Evolutionary conservation across 129 eudicot genomes (phyloP).

Genomic region (sunflower (Helianthus annuus)): HanXRQr2.0-SUNRISE NC_035448.2:52239909-52240408

Average conservation of each 20-base stretch:
- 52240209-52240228: not conserved
- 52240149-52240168: slow-evolving; percentile 29
- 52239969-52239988: not conserved
- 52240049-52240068: slow-evolving; percentile 16
- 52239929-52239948: not conserved
- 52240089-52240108: slow-evolving; percentile 28
- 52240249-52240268: not conserved
- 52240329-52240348: slow-evolving; percentile 25
- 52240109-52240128: slow-evolving; percentile 26
- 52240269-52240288: not conserved
- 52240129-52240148: slow-evolving; percentile 28
- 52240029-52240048: slow-evolving; percentile 11
- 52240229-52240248: not conserved
- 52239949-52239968: not conserved
- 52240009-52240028: not conserved
- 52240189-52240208: slow-evolving; percentile 21
- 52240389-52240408: not conserved
- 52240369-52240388: not conserved
- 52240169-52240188: not conserved
- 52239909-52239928: not conserved
- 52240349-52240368: not conserved
- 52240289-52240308: slow-evolving; percentile 15
- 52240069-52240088: slow-evolving; percentile 16
- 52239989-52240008: not conserved
- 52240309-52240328: slow-evolving; percentile 29